Conservation (phyloP, 495 filamentous ascomycete species). For the Aspergillus conjunctus region DNA sequence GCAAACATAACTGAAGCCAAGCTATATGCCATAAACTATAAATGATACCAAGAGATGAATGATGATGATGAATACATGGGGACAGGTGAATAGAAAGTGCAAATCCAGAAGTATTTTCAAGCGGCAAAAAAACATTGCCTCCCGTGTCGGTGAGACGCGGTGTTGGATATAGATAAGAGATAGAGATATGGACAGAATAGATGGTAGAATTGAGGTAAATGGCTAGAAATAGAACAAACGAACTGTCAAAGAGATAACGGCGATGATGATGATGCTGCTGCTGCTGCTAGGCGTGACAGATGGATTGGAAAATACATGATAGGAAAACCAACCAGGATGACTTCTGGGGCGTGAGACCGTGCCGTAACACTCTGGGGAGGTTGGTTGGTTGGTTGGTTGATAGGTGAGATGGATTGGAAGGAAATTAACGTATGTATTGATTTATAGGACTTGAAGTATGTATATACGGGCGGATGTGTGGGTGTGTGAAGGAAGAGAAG, state of each 20-base stretch:
- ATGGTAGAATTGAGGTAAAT: not conserved
- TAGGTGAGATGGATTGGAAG: not conserved
- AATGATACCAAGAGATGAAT: not conserved
- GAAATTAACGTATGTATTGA: not conserved
- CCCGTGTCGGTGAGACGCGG: too few species aligned
- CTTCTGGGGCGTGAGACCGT: too few species aligned
- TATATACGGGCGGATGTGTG: not conserved
- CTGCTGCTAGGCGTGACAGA: not conserved
- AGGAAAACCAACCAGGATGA: not conserved
- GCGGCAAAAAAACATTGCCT: constrained; percentile 1
- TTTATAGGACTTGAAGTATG: not conserved
- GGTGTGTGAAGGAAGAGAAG: too few species aligned
- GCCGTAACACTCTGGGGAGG: not conserved
- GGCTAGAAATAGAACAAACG: not conserved
- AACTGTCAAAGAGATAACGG: not conserved
- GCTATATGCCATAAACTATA: too few species aligned
- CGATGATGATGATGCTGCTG: not conserved
- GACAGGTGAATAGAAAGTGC: constrained; percentile 5
- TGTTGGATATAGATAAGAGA: not conserved
- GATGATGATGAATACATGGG: constrained; percentile 5
- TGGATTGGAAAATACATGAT: not conserved
- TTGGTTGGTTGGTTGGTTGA: not conserved
- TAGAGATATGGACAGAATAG: not conserved
- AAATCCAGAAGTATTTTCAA: not conserved
- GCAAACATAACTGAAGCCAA: too few species aligned